Base-by-base conservation (phyloP, 2,329 filamentous ascomycete genomes). In the Pseudocercospora ulei region DNA sequence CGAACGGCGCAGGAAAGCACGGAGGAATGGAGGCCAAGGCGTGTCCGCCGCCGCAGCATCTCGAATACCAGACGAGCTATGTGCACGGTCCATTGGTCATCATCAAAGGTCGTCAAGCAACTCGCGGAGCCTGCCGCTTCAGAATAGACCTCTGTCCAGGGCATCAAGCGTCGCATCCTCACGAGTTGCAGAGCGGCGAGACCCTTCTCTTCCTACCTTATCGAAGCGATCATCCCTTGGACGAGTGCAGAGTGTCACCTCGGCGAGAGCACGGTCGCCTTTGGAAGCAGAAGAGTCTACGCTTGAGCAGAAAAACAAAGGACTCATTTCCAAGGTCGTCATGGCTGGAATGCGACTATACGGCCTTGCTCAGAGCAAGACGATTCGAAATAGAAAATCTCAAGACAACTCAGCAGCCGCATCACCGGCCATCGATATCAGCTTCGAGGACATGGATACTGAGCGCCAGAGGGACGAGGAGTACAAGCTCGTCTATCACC, bases 311-410 rank as follows among this genome's bases (percentile, higher is more conserved):
- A 58, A 55, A 31, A 72, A 72, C 51, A 71, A 70, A 43, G 65
- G 68, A n/a, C 53, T 63, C 2, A 55, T 72, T 3, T 65, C 66
- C 0, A 60, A 65, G n/a, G 58, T 69, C 3, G 64, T 71, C 14
- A 68, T 72, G 65, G 65, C 69, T 4, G 69, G 66, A 3, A 69
- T 72, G 67, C 66, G 69, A 1, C 60, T 72, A 43, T 62, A 70
- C 44, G 69, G 69, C 1, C 44, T 70, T 5, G 62, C 66, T 22
- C 67, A 67, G 42, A 51, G 58, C 26, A 67, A 62, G 39, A 36
- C 41, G 4, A n/a, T n/a, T n/a, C n/a, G n/a, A n/a, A n/a, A n/a
- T 13, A 52, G 51, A 55, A 62, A 50, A 37, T 48, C 53, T 3
- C 42, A 50, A 26, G 37, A 51, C 4, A 43, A 47, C 14, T 50